These are phyloP conservation scores for Chalaropsis thielavioides DNA, from an alignment of 2,329 filamentous ascomycete genomes.

Conservation along the genomic window DNA sequence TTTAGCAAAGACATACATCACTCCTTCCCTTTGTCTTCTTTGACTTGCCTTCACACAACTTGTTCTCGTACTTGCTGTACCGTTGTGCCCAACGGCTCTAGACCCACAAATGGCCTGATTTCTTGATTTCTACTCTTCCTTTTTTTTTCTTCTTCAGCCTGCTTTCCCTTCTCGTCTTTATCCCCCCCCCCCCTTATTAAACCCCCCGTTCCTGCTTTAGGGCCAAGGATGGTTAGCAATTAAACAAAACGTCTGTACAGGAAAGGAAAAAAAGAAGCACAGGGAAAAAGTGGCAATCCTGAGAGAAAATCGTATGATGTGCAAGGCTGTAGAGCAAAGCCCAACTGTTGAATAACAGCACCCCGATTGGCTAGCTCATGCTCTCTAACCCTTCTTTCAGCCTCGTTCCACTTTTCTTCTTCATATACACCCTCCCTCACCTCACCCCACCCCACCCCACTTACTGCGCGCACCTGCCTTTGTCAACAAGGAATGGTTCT, in stretches of 20 bases:
- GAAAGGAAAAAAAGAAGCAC: not conserved
- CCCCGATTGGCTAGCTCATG: slow-evolving; percentile 11
- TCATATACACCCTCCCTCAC: not conserved
- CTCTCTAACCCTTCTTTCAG: slow-evolving; percentile 8
- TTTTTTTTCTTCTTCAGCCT: not conserved
- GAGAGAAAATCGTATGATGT: slow-evolving; percentile 28
- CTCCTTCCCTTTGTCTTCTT: not conserved
- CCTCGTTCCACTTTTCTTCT: slow-evolving; percentile 7
- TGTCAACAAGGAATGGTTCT: not conserved
- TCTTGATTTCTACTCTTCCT: not conserved
- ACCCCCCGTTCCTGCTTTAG: not conserved
- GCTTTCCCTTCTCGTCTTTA: not conserved
- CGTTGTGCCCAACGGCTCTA: not conserved
- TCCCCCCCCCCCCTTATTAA: not conserved
- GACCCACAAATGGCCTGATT: slow-evolving; percentile 3
- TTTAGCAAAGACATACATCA: not conserved
- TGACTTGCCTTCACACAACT: not conserved
- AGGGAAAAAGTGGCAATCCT: slow-evolving; percentile 15
- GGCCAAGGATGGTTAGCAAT: not conserved
- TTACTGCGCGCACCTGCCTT: not conserved
- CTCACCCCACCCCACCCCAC: too few species aligned
- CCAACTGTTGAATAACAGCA: not conserved
- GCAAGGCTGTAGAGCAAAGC: slow-evolving; percentile 27
- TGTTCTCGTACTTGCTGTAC: not conserved
- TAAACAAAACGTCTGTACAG: not conserved